Evolutionary conservation across 306 rosid species (phyloP).

Genomic region (Crotalaria pallida): DNA sequence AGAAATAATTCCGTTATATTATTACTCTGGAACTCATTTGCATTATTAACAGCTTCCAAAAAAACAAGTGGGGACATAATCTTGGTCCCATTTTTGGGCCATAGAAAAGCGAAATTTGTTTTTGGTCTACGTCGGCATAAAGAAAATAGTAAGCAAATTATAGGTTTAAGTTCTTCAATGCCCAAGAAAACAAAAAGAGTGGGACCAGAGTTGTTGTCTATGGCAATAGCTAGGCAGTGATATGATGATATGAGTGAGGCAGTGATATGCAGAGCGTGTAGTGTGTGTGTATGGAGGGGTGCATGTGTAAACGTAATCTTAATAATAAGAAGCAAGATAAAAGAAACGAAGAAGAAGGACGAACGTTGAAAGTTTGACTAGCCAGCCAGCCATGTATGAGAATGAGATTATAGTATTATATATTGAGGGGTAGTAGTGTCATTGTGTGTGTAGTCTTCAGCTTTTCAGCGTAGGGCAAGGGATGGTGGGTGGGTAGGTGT

Average conservation of each 20-base stretch:
- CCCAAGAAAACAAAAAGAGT: neutral
- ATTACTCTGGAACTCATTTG: too few relatives aligned
- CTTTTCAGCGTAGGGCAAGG: neutral
- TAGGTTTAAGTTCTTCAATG: too few relatives aligned
- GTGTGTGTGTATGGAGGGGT: too few relatives aligned
- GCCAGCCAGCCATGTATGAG: too few relatives aligned
- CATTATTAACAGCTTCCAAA: too few relatives aligned
- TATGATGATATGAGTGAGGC: neutral
- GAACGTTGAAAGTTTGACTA: neutral
- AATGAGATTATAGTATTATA: too few relatives aligned
- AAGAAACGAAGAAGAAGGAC: neutral
- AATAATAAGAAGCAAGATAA: neutral
- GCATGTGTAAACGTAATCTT: neutral
- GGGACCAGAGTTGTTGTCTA: neutral
- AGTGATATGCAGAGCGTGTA: neutral
- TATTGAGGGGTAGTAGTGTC: too few relatives aligned
- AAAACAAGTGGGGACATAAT: neutral
- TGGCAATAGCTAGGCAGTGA: neutral
- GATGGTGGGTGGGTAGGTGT: slow-evolving; percentile 7
- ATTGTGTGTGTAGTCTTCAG: neutral
- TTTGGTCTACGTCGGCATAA: neutral
- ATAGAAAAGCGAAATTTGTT: neutral
- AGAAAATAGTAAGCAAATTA: too few relatives aligned
- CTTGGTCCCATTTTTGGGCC: neutral
- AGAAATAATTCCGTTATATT: too few relatives aligned